Percentiles rank a stretch among this genome's conserved stretches.
phyloP scores from a whole-genome alignment of 1,284 basidiomycete species.

The Athelia sp. region DNA sequence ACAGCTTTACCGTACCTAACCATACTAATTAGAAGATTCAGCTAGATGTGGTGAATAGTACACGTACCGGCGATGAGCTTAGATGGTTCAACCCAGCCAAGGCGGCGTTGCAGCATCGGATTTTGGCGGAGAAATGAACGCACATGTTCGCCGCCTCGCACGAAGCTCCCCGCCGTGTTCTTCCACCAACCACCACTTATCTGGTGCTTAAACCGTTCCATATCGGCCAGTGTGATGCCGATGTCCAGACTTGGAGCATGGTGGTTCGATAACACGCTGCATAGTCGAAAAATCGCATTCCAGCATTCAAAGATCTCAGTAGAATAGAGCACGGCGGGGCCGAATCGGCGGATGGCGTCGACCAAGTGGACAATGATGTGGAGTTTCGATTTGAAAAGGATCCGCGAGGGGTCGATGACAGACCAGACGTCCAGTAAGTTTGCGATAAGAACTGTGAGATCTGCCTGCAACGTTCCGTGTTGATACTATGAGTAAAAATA shows the following conservation, averaged over 20 bases:
- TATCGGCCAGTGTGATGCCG: slow-evolving; percentile 20
- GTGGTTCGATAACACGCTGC: slow-evolving; percentile 28
- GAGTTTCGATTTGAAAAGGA: slow-evolving; percentile 29
- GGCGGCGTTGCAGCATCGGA: neutral
- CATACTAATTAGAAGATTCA: too few species aligned
- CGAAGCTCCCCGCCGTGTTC: neutral
- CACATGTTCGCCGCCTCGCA: neutral
- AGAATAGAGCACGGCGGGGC: slow-evolving; percentile 23
- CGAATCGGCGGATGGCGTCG: slow-evolving; percentile 26
- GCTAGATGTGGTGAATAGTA: neutral
- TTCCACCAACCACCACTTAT: slow-evolving; percentile 27
- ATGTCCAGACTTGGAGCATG: slow-evolving; percentile 33
- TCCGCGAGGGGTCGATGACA: slow-evolving; percentile 18
- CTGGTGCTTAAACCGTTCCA: slow-evolving; percentile 29
- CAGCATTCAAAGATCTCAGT: slow-evolving; percentile 34
- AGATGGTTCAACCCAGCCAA: neutral
- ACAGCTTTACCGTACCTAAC: too few species aligned
- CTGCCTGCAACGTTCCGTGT: slow-evolving; percentile 12
- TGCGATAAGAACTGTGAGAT: slow-evolving; percentile 21
- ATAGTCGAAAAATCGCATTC: slow-evolving; percentile 31
- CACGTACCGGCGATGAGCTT: neutral
- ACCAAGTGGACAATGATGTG: slow-evolving; percentile 28
- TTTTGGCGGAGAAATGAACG: neutral
- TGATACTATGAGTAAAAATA: too few species aligned
- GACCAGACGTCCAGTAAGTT: slow-evolving; percentile 28